These are phyloP conservation scores for Coelastrella sp. DNA, from an alignment of 139 green algal genomes.

Conservation along the genomic window DNA sequence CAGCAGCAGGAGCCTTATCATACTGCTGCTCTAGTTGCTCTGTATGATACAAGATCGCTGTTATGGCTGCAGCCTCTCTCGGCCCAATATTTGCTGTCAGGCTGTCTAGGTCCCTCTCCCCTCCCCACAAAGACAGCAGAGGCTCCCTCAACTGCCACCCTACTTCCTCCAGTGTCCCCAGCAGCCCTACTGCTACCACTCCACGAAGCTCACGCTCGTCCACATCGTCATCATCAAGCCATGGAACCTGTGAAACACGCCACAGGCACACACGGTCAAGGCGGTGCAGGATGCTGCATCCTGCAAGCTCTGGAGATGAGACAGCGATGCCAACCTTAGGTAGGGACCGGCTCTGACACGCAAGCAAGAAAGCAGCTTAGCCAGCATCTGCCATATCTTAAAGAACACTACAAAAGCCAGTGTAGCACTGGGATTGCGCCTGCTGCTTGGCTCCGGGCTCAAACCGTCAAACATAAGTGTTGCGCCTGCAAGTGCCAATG, in stretches of 20 bases:
- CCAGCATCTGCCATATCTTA: too few species aligned
- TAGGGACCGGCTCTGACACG: too few species aligned
- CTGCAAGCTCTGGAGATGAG: too few species aligned
- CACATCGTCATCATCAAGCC: slow-evolving; percentile 43
- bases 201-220: slow-evolving; percentile 49
- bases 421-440: too few species aligned
- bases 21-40: slow-evolving; percentile 45
- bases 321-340: too few species aligned
- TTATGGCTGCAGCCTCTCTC: slow-evolving; percentile 21
- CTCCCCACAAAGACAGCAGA: slow-evolving; percentile 32
- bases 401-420: too few species aligned
- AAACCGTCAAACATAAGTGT: too few species aligned
- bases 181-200: slow-evolving; percentile 40
- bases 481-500: too few species aligned
- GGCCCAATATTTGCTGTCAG: slow-evolving; percentile 10
- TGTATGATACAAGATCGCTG: slow-evolving; percentile 42
- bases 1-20: background rate
- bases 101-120: slow-evolving; percentile 32
- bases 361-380: too few species aligned
- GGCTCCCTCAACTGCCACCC: slow-evolving; percentile 31
- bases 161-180: slow-evolving; percentile 51
- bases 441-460: too few species aligned
- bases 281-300: too few species aligned
- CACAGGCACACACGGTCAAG: too few species aligned
- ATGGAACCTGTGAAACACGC: slow-evolving; percentile 39